These are phyloP conservation scores for Suhomyces coccinellae DNA, from an alignment of 1,139 yeast species.

Conservation along the genomic window DNA sequence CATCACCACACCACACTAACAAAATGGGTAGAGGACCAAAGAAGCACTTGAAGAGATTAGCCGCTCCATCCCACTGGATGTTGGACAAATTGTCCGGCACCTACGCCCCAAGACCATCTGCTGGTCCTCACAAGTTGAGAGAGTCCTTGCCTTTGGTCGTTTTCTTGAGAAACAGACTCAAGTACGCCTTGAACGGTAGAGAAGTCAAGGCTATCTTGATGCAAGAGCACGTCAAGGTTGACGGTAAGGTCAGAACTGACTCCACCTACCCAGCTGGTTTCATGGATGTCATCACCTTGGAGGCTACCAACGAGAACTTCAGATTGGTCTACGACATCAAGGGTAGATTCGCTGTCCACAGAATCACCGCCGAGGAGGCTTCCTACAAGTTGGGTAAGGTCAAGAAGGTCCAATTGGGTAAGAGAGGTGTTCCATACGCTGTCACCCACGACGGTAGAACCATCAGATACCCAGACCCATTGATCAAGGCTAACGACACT, in stretches of 20 bases:
- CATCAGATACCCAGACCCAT: slow-evolving; percentile 98
- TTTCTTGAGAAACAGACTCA: slow-evolving; percentile 98
- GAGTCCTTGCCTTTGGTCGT: slow-evolving; percentile 98
- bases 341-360: slow-evolving; percentile 99
- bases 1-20: slow-evolving; percentile 1
- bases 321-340: slow-evolving; percentile 97
- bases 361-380: slow-evolving; percentile 98
- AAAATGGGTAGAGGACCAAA: slow-evolving; percentile 36
- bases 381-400: slow-evolving; percentile 97
- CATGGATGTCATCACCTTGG: slow-evolving; percentile 97
- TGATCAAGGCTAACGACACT: slow-evolving; percentile 93
- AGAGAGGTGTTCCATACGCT: slow-evolving; percentile 96
- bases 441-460: slow-evolving; percentile 99
- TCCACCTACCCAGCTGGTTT: slow-evolving; percentile 98
- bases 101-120: slow-evolving; percentile 99
- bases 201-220: slow-evolving; percentile 98
- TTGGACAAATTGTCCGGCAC: slow-evolving; percentile 99
- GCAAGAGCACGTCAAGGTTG: slow-evolving; percentile 99
- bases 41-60: slow-evolving; percentile 97
- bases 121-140: slow-evolving; percentile 99
- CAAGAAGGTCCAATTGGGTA: slow-evolving; percentile 96
- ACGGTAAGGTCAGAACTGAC: slow-evolving; percentile 99
- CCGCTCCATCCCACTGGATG: slow-evolving; percentile 99
- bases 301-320: slow-evolving; percentile 98
- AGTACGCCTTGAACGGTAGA: slow-evolving; percentile 99